Evolutionary conservation across 768 basidiomycete genomes (phyloP).

Genomic region (Boletus eberwhitei): DNA sequence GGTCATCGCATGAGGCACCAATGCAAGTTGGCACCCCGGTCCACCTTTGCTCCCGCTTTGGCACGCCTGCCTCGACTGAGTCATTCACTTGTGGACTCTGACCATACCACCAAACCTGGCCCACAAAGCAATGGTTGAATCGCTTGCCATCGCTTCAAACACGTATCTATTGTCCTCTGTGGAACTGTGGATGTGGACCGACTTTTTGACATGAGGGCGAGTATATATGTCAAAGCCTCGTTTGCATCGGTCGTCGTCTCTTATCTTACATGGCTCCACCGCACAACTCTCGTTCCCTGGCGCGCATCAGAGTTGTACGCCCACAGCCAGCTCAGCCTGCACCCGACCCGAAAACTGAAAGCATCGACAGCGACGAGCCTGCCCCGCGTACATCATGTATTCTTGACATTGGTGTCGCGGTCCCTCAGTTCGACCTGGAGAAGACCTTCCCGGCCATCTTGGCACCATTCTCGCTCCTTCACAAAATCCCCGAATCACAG

Average conservation of each 20-base stretch:
- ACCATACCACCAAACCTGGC: neutral
- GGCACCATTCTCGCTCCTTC: conserved; percentile 28
- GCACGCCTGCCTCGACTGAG: neutral
- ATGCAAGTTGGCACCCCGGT: neutral
- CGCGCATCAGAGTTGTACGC: neutral
- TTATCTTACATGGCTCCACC: conserved; percentile 9
- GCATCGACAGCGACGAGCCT: conserved; percentile 25
- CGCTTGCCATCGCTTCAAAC: too few relatives aligned
- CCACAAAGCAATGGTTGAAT: neutral
- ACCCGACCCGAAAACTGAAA: conserved; percentile 19
- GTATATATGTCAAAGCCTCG: neutral
- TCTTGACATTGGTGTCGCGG: neutral
- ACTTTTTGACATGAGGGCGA: neutral
- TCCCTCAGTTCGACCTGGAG: conserved; percentile 30
- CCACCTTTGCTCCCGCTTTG: conserved; percentile 7
- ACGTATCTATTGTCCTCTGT: conserved; percentile 18
- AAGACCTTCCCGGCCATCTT: conserved; percentile 37
- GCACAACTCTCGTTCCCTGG: conserved; percentile 11
- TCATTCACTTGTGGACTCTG: neutral
- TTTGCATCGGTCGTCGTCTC: too few relatives aligned
- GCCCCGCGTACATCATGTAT: conserved; percentile 21
- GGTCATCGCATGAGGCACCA: conserved; percentile 39
- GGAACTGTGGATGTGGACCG: conserved; percentile 5
- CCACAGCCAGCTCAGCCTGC: neutral
- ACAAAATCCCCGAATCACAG: conserved; percentile 17